Evolutionary conservation across 208 protist genomes (phyloP), one percentile per base, ranked within the genome.

Genomic region (Borovskyia barvae): DNA sequence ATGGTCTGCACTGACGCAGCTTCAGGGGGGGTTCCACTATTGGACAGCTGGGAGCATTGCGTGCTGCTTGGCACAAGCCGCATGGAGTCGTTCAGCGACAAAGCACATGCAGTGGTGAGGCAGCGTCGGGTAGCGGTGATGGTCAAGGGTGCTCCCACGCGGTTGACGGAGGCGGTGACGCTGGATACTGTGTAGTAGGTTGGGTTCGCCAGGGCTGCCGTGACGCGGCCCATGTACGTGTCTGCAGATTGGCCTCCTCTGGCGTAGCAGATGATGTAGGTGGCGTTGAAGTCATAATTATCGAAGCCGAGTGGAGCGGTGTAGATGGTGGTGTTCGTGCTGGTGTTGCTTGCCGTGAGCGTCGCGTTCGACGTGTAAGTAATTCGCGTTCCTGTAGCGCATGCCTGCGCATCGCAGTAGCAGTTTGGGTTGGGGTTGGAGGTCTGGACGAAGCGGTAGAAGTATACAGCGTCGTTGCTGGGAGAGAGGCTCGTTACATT

Each of bases 221-320:
- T 77, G 14, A 96, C 19, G n/a, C 45, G 51, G 17, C 87, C 87
- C 56, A 91, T 68, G 70, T 92, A 96, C 33, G 81, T 87, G 39
- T 68, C 72, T 7, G 64, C 52, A 0, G 39, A 40, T n/a, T 66
- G 48, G 22, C 72, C 52, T 15, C 57, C 67, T 8, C 33, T 64
- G 35, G 39, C 48, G 72, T 96, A 96, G 70, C 90, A 96, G 17
- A 90, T 75, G 9, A 89, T 51, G 60, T 93, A 96, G 37, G 82
- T 66, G 48, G 85, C 77, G 50, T 50, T 45, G 57, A 57, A 82
- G 70, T 69, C 61, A 61, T 92, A 89, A 68, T 93, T 92, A 56
- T 72, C 59, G 65, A 96, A 93, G 45, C 90, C 90, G 14, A 55
- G 57, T 2, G 75, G 57, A 22, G 64, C 67, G 45, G 53, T 72